Percentiles rank a stretch among this genome's conserved stretches.
These are phyloP conservation scores for Leishmania lainsoni DNA, from an alignment of 208 protist species.

Conservation along the genomic window DNA sequence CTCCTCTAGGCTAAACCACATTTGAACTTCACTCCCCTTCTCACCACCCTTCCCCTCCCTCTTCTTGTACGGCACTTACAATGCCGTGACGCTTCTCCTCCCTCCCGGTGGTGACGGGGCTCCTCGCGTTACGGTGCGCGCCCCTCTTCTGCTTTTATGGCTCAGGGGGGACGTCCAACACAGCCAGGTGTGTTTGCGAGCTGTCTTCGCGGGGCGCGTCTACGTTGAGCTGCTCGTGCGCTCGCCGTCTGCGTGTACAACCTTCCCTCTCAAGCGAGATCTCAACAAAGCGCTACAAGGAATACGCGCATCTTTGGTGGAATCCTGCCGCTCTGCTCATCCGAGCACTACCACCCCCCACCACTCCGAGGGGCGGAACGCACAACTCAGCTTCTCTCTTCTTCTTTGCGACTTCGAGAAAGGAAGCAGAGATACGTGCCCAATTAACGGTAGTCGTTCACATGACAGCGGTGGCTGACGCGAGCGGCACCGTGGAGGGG, in stretches of 20 bases:
- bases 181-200: neutral
- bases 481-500: constrained; percentile 36
- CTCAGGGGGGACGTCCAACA: neutral
- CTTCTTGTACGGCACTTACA: too few relatives aligned
- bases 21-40: neutral
- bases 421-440: neutral
- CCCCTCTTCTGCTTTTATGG: neutral
- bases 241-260: neutral
- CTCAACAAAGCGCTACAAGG: neutral
- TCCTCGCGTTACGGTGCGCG: neutral
- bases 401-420: neutral
- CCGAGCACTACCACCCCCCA: neutral
- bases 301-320: neutral
- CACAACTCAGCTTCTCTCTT: neutral
- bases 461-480: constrained; percentile 4
- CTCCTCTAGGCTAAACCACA: neutral
- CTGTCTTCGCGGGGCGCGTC: neutral
- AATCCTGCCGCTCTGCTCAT: neutral
- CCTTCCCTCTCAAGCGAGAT: neutral
- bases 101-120: neutral
- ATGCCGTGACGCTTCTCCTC: too few relatives aligned
- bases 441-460: neutral
- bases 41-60: neutral
- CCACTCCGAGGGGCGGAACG: neutral
- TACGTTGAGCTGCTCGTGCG: neutral